A percentile compares a stretch with the other conserved stretches of the same genome.
phyloP scores from a whole-genome alignment of 306 rosid genomes.

The Ammopiptanthus mongolicus region DNA sequence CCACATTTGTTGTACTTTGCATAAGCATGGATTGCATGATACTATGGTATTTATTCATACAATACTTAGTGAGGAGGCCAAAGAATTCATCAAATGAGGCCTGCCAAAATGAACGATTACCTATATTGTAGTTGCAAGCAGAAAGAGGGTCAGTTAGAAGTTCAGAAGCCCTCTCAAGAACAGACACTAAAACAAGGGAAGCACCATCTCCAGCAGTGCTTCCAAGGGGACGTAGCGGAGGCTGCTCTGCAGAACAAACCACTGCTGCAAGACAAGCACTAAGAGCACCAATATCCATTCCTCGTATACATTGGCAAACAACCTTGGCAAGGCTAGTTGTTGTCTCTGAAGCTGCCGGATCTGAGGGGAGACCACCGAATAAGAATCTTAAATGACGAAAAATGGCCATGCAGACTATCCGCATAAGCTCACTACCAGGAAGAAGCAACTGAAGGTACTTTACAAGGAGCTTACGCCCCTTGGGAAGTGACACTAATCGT shows the following conservation, averaged over 20 bases:
- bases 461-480: slow-evolving; percentile 50
- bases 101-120: slow-evolving; percentile 52
- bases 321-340: slow-evolving; percentile 35
- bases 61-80: slow-evolving; percentile 44
- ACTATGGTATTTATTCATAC: slow-evolving; percentile 45
- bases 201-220: slow-evolving; percentile 53
- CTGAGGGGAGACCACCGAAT: slow-evolving; percentile 51
- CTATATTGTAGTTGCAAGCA: slow-evolving; percentile 34
- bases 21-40: slow-evolving; percentile 43
- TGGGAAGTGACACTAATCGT: slow-evolving; percentile 38
- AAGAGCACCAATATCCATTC: slow-evolving; percentile 52
- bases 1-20: slow-evolving; percentile 31
- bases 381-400: slow-evolving; percentile 54
- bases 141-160: slow-evolving; percentile 42
- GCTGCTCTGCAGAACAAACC: slow-evolving; percentile 56
- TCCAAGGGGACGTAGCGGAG: slow-evolving; percentile 53
- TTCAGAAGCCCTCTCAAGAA: slow-evolving; percentile 47
- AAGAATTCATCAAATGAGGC: slow-evolving; percentile 56
- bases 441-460: slow-evolving; percentile 48
- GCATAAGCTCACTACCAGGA: slow-evolving; percentile 50
- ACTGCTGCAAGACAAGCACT: slow-evolving; percentile 60
- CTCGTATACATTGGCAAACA: slow-evolving; percentile 40
- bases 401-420: slow-evolving; percentile 52
- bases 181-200: slow-evolving; percentile 41
- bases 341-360: slow-evolving; percentile 39